Percentiles rank a stretch among this genome's conserved stretches.
Conservation (phyloP, 495 filamentous ascomycete species). For the Aspergillus panamensis region DNA sequence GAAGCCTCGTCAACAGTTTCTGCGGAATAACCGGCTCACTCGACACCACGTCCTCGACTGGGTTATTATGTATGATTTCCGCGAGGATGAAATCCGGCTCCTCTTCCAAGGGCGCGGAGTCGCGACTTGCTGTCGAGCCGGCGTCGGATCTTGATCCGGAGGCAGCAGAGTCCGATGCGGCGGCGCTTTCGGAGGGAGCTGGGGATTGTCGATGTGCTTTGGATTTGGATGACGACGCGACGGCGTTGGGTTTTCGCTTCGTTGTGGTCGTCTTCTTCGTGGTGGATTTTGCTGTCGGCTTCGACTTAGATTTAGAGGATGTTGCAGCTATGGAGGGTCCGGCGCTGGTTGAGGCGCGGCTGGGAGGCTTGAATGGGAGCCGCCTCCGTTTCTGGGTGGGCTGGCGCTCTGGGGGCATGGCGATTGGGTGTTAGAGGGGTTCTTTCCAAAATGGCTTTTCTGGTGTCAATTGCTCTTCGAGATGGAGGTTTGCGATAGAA, state of each 20-base stretch:
- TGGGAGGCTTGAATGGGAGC: slow-evolving; percentile 52
- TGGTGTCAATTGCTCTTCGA: not conserved
- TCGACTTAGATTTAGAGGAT: slow-evolving; percentile 19
- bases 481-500: not conserved
- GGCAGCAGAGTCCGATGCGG: slow-evolving; percentile 6
- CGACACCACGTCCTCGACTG: slow-evolving; percentile 31
- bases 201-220: slow-evolving; percentile 2
- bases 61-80: slow-evolving; percentile 37
- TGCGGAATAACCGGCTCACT: slow-evolving; percentile 60
- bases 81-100: slow-evolving; percentile 47
- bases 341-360: slow-evolving; percentile 30
- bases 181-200: not conserved
- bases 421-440: not conserved
- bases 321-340: slow-evolving; percentile 11
- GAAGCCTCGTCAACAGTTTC: slow-evolving; percentile 66
- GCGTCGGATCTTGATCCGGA: slow-evolving; percentile 19
- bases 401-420: slow-evolving; percentile 38
- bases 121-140: slow-evolving; percentile 20
- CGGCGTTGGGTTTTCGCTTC: slow-evolving; percentile 17
- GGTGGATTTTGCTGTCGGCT: slow-evolving; percentile 13
- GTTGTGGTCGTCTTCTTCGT: slow-evolving; percentile 12
- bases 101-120: slow-evolving; percentile 24
- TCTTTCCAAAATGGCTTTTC: too few relatives aligned
- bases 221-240: slow-evolving; percentile 11
- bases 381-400: slow-evolving; percentile 40